Conservation (phyloP, 2,329 filamentous ascomycete genomes). For the Fusarium miscanthi region DNA sequence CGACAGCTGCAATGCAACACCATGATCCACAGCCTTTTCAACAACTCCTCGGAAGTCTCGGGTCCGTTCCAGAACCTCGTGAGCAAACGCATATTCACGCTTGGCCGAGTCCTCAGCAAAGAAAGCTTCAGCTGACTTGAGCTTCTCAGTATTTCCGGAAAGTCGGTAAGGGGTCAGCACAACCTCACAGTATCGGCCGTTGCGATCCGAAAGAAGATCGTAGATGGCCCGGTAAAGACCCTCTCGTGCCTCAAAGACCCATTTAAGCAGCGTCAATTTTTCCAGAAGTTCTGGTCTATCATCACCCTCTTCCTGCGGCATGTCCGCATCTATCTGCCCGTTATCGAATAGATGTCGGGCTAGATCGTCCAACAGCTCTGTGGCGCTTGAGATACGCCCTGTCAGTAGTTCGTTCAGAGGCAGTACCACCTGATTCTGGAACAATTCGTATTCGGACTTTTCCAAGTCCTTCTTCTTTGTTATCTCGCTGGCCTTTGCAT, state of each 20-base stretch:
- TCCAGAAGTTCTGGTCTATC: conserved; percentile 94
- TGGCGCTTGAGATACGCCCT: conserved; percentile 77
- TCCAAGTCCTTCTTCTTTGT: conserved; percentile 76
- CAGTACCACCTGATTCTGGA: conserved; percentile 84
- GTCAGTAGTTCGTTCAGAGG: conserved; percentile 85
- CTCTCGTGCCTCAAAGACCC: conserved; percentile 96
- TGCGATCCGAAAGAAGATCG: conserved; percentile 84
- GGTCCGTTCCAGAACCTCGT: conserved; percentile 77
- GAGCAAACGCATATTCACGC: conserved; percentile 76
- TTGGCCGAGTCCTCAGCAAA: conserved; percentile 82
- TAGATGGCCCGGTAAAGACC: conserved; percentile 85
- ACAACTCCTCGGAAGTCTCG: conserved; percentile 82
- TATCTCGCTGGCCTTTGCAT: conserved; percentile 77
- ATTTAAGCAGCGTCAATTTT: conserved; percentile 93
- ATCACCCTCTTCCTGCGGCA: conserved; percentile 93
- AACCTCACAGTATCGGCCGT: conserved; percentile 86
- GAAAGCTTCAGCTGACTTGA: conserved; percentile 81
- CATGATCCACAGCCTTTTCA: conserved; percentile 85
- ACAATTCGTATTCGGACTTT: conserved; percentile 84
- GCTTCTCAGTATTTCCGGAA: conserved; percentile 81
- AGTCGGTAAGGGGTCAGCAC: conserved; percentile 83
- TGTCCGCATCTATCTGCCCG: conserved; percentile 72
- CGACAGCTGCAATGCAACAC: conserved; percentile 89
- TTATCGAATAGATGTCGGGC: conserved; percentile 78
- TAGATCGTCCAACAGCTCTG: conserved; percentile 81